phyloP scores from a whole-genome alignment of 1,284 basidiomycete species.

The Lentinus polychrous region DNA sequence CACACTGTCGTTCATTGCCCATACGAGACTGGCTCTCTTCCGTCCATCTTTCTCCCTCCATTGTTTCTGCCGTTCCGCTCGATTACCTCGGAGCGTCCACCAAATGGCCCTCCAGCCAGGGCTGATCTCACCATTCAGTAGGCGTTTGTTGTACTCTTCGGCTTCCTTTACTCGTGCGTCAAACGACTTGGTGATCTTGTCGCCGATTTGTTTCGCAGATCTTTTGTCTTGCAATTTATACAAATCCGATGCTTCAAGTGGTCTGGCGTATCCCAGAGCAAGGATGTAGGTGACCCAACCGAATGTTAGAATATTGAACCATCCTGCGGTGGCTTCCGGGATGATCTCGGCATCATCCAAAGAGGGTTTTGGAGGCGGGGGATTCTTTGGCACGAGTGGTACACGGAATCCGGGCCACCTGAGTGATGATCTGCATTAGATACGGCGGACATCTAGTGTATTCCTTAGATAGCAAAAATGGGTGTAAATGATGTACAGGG shows the following conservation, averaged over 20 bases:
- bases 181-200: slow-evolving; percentile 60
- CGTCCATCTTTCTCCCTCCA: slow-evolving; percentile 65
- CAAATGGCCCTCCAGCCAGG: slow-evolving; percentile 47
- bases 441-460: too few relatives aligned
- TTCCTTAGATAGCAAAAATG: too few relatives aligned
- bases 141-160: slow-evolving; percentile 60
- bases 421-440: background rate
- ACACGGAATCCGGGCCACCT: slow-evolving; percentile 11
- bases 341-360: slow-evolving; percentile 46
- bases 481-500: too few relatives aligned
- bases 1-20: slow-evolving; percentile 79
- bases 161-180: slow-evolving; percentile 53
- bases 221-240: slow-evolving; percentile 72
- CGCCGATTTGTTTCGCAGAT: slow-evolving; percentile 51
- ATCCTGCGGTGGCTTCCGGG: slow-evolving; percentile 45
- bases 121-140: slow-evolving; percentile 59
- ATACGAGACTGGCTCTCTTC: slow-evolving; percentile 60
- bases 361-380: slow-evolving; percentile 41
- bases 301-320: slow-evolving; percentile 48
- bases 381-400: slow-evolving; percentile 22
- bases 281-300: slow-evolving; percentile 75
- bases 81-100: slow-evolving; percentile 55
- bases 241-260: slow-evolving; percentile 79
- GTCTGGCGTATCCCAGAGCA: slow-evolving; percentile 64
- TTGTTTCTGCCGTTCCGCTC: slow-evolving; percentile 46